Evolutionary conservation across 2,329 filamentous ascomycete species (phyloP).

Genomic region (Sporothrix humicola): DNA sequence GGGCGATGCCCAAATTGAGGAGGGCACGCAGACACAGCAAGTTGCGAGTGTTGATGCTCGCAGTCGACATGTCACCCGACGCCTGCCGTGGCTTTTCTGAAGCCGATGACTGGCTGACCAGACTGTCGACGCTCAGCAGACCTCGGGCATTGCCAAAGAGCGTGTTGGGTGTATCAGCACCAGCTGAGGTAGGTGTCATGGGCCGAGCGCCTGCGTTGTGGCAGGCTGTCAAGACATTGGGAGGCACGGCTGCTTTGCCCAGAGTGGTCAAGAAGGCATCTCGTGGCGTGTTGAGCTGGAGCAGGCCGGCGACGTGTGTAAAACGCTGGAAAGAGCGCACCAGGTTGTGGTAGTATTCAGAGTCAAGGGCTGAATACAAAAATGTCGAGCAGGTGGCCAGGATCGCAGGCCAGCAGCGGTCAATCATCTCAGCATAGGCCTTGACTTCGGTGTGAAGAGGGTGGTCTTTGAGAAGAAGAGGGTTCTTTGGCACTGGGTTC

Average conservation of each 20-base stretch:
- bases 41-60: conserved; percentile 82
- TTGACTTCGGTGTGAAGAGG: conserved; percentile 73
- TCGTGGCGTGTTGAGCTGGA: conserved; percentile 82
- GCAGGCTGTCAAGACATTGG: conserved; percentile 71
- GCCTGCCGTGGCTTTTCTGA: conserved; percentile 64
- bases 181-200: conserved; percentile 50
- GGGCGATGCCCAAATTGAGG: conserved; percentile 91
- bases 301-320: conserved; percentile 87
- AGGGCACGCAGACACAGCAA: conserved; percentile 87
- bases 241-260: conserved; percentile 89
- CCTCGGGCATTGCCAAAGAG: conserved; percentile 74
- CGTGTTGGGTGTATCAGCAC: conserved; percentile 58
- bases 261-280: conserved; percentile 95
- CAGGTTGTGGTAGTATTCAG: conserved; percentile 89
- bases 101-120: conserved; percentile 64
- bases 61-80: conserved; percentile 59
- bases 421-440: conserved; percentile 80
- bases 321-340: conserved; percentile 95
- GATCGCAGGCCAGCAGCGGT: conserved; percentile 93
- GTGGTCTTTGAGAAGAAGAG: conserved; percentile 75
- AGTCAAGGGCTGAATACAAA: conserved; percentile 86
- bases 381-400: conserved; percentile 96
- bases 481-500: conserved; percentile 82
- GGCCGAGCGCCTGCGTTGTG: conserved; percentile 57
- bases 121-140: conserved; percentile 73